Evolutionary conservation across 441 rosid species (phyloP).

Genomic region (Syzygium malaccense): DNA sequence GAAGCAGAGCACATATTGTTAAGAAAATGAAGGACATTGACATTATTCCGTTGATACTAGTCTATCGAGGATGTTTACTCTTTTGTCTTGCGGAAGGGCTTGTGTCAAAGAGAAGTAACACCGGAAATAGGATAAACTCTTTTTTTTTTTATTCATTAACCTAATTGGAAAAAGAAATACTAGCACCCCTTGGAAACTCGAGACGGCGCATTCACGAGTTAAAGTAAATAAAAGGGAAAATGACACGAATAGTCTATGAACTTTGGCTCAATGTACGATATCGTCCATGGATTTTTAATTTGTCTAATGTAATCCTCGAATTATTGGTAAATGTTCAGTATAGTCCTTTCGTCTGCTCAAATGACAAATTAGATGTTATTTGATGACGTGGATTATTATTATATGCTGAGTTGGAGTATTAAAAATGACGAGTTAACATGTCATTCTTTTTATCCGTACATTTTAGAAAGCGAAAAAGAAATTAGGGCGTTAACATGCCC

Average conservation of each 20-base stretch:
- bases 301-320: too few relatives aligned
- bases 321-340: too few relatives aligned
- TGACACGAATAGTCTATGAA: accelerated
- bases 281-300: too few relatives aligned
- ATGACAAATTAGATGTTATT: too few relatives aligned
- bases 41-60: not conserved
- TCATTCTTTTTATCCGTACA: too few relatives aligned
- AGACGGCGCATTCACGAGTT: not conserved
- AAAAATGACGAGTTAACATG: not conserved
- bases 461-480: too few relatives aligned
- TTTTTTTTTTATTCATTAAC: not conserved
- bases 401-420: not conserved
- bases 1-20: not conserved
- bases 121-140: not conserved
- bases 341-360: too few relatives aligned
- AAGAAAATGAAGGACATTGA: not conserved
- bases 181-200: not conserved
- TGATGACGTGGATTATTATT: too few relatives aligned
- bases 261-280: too few relatives aligned
- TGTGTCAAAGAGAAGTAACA: not conserved
- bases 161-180: not conserved
- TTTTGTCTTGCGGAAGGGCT: not conserved
- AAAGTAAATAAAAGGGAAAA: not conserved
- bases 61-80: not conserved
- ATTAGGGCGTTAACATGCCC: not conserved